Percentiles rank a stretch among this genome's conserved stretches.
Conservation (phyloP, 1,139 yeast genomes). For the Ogataea hybrid region DNA sequence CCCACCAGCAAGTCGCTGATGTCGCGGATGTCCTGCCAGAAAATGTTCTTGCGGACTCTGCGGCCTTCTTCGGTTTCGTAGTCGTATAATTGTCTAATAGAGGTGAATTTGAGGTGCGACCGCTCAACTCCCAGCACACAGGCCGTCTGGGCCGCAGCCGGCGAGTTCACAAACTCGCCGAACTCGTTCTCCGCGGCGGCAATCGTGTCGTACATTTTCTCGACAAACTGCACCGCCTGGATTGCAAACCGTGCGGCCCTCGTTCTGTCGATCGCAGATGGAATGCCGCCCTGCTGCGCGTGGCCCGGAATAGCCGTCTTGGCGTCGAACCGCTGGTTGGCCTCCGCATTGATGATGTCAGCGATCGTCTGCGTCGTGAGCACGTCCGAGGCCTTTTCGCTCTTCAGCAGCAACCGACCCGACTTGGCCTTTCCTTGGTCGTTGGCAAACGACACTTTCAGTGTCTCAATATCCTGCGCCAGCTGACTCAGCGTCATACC, state of each 20-base stretch:
- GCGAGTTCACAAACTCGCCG: conserved; percentile 27
- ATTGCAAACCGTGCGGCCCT: conserved; percentile 90
- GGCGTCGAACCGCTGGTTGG: conserved; percentile 76
- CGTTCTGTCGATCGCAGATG: conserved; percentile 92
- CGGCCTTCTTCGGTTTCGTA: conserved; percentile 74
- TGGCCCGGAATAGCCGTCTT: conserved; percentile 98
- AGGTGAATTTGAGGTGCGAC: conserved; percentile 70
- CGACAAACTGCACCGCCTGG: conserved; percentile 83
- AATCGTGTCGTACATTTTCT: conserved; percentile 36
- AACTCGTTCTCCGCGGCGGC: conserved; percentile 33
- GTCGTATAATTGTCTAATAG: conserved; percentile 75
- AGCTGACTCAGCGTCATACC: conserved; percentile 56
- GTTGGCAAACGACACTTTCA: conserved; percentile 53
- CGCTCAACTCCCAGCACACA: conserved; percentile 84
- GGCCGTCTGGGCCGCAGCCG: conserved; percentile 56
- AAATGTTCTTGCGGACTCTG: conserved; percentile 87
- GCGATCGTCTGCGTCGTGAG: conserved; percentile 81
- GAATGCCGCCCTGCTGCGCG: conserved; percentile 96
- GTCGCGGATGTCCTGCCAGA: conserved; percentile 75
- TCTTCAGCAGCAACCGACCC: conserved; percentile 84
- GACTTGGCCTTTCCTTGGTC: conserved; percentile 63
- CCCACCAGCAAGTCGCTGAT: conserved; percentile 87
- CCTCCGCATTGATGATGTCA: conserved; percentile 76
- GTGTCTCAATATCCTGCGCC: conserved; percentile 57
- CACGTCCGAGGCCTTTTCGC: conserved; percentile 80